Percentiles rank a stretch among this genome's conserved stretches.
Conservation (phyloP, 2,329 filamentous ascomycete genomes). For the Clarireedia homoeocarpa region DNA sequence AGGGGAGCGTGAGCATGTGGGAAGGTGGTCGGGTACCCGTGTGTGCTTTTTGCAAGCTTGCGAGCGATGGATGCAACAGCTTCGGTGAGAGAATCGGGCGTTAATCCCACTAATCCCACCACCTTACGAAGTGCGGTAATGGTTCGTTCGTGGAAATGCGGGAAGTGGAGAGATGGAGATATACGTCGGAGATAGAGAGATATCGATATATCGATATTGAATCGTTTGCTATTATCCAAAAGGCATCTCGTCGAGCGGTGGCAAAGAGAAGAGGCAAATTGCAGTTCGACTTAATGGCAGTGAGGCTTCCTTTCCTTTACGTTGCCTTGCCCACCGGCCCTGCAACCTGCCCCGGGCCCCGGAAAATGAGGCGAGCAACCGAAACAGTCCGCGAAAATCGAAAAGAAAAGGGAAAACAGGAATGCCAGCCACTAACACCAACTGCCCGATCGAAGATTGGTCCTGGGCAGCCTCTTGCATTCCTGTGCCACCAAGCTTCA, state of each 20-base stretch:
- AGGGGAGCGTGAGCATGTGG: not conserved
- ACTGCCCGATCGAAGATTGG: too few species aligned
- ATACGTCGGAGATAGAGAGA: too few species aligned
- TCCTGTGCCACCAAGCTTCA: too few species aligned
- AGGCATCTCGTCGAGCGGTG: too few species aligned
- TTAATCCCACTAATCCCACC: not conserved
- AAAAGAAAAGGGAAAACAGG: too few species aligned
- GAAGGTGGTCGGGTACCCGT: not conserved
- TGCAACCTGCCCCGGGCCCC: not conserved
- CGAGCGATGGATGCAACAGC: not conserved
- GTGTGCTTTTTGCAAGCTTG: not conserved
- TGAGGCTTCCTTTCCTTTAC: not conserved
- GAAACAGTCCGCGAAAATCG: not conserved
- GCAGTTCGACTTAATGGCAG: not conserved
- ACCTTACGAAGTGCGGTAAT: not conserved
- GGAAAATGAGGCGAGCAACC: constrained; percentile 9
- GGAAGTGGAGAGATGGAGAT: not conserved
- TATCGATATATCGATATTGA: too few species aligned
- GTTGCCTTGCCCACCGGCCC: too few species aligned
- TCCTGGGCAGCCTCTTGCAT: too few species aligned
- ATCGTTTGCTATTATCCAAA: not conserved
- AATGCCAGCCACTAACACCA: too few species aligned
- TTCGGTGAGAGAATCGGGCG: constrained; percentile 9
- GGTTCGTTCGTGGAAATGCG: not conserved
- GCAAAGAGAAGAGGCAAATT: not conserved